Conservation (phyloP, 1,284 basidiomycete species). For the Earliella scabrosa region DNA sequence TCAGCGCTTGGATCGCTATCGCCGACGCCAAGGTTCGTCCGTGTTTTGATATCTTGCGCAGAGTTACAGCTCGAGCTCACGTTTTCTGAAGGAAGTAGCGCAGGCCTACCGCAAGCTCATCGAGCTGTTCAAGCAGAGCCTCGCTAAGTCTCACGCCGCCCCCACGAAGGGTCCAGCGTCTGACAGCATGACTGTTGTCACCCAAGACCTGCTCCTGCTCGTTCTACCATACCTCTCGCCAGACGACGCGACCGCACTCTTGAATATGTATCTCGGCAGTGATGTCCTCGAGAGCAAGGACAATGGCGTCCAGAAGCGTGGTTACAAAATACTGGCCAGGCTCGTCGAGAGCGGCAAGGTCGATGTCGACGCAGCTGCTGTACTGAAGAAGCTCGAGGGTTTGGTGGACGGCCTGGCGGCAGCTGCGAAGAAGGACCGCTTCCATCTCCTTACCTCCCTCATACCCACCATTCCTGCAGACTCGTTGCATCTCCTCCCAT, state of each 20-base stretch:
- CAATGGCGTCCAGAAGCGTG: conserved; percentile 94
- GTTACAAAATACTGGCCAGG: conserved; percentile 87
- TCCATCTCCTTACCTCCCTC: conserved; percentile 78
- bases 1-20: conserved; percentile 86
- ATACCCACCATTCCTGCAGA: conserved; percentile 73
- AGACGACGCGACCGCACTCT: conserved; percentile 63
- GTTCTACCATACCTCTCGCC: conserved; percentile 80
- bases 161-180: conserved; percentile 40
- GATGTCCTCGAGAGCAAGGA: conserved; percentile 75
- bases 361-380: conserved; percentile 54
- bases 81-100: conserved; percentile 62
- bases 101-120: conserved; percentile 85
- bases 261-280: conserved; percentile 62
- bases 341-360: conserved; percentile 69
- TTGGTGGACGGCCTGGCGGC: conserved; percentile 70
- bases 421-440: conserved; percentile 94
- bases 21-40: conserved; percentile 65
- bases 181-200: conserved; percentile 70
- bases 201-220: conserved; percentile 89
- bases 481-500: conserved; percentile 85
- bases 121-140: conserved; percentile 75
- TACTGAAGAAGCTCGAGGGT: conserved; percentile 69
- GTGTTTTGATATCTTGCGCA: conserved; percentile 19
- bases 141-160: conserved; percentile 46
- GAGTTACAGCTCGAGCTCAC: not conserved